Conservation (phyloP, 495 filamentous ascomycete species). For the Geoglossum glabrum region DNA sequence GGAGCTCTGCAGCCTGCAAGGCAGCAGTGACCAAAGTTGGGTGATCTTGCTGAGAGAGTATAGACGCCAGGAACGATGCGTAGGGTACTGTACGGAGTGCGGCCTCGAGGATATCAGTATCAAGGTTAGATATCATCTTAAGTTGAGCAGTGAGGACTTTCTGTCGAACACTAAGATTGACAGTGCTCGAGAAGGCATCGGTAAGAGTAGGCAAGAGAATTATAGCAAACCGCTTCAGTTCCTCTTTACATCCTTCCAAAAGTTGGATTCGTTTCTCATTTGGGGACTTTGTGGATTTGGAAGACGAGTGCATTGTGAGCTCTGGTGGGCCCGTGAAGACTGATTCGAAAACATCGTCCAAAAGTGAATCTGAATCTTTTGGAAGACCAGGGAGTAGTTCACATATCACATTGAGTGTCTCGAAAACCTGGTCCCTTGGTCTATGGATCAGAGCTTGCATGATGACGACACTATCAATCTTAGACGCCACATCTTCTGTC, state of each 20-base stretch:
- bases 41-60: slow-evolving; percentile 91
- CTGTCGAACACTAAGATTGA: slow-evolving; percentile 93
- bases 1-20: slow-evolving; percentile 69
- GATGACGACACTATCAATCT: slow-evolving; percentile 91
- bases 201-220: slow-evolving; percentile 94
- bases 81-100: slow-evolving; percentile 82
- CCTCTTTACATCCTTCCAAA: slow-evolving; percentile 57
- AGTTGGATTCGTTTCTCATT: slow-evolving; percentile 63
- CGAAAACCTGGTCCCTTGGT: slow-evolving; percentile 89
- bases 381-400: slow-evolving; percentile 66
- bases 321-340: slow-evolving; percentile 14
- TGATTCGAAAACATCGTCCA: slow-evolving; percentile 26
- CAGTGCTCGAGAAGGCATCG: slow-evolving; percentile 93
- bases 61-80: slow-evolving; percentile 89
- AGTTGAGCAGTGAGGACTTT: slow-evolving; percentile 88
- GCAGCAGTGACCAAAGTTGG: slow-evolving; percentile 68
- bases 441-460: slow-evolving; percentile 97
- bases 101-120: slow-evolving; percentile 62
- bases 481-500: slow-evolving; percentile 58
- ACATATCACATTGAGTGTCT: slow-evolving; percentile 95
- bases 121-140: slow-evolving; percentile 95
- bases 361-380: slow-evolving; percentile 25
- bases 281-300: slow-evolving; percentile 33
- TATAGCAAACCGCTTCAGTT: slow-evolving; percentile 79
- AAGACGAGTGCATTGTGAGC: slow-evolving; percentile 14